Conservation (phyloP, 768 basidiomycete genomes). For the Lentinula detonsa region DNA sequence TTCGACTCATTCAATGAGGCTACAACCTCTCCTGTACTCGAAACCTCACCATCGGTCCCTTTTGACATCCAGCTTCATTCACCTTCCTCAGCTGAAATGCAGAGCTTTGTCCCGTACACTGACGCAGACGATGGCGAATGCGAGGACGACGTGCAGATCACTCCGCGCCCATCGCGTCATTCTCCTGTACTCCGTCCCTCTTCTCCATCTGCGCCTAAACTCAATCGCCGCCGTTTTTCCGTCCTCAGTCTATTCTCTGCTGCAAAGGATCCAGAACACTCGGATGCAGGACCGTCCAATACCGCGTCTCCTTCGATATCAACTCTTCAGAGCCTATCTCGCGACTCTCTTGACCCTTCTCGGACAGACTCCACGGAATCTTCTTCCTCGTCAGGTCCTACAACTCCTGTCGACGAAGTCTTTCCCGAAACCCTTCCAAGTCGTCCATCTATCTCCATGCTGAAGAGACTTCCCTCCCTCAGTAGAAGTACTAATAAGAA, state of each 20-base stretch:
- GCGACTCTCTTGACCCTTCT: constrained; percentile 18
- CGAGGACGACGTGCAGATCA: constrained; percentile 9
- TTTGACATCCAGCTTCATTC: constrained; percentile 8
- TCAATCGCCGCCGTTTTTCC: constrained; percentile 25
- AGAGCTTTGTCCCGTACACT: constrained; percentile 16
- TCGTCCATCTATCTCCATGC: background rate
- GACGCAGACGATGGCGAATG: constrained; percentile 14
- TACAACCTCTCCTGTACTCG: background rate
- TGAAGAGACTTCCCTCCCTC: constrained; percentile 5
- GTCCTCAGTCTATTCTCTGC: constrained; percentile 26
- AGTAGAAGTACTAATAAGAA: background rate
- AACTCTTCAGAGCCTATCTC: constrained; percentile 15
- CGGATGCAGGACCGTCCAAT: constrained; percentile 5
- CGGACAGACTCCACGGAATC: constrained; percentile 6
- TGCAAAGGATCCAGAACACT: background rate
- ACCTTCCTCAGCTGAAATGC: constrained; percentile 29
- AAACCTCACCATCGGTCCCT: background rate
- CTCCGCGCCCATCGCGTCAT: constrained; percentile 13
- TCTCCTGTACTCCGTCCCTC: constrained; percentile 9
- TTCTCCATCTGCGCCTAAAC: constrained; percentile 12
- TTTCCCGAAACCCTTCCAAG: background rate
- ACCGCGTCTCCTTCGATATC: constrained; percentile 15
- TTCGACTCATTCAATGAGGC: constrained; percentile 3
- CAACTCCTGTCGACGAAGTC: constrained; percentile 7
- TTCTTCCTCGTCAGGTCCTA: constrained; percentile 6